phyloP scores from a whole-genome alignment of 805 yeast genomes.

The Pichia sporocuriosa region DNA sequence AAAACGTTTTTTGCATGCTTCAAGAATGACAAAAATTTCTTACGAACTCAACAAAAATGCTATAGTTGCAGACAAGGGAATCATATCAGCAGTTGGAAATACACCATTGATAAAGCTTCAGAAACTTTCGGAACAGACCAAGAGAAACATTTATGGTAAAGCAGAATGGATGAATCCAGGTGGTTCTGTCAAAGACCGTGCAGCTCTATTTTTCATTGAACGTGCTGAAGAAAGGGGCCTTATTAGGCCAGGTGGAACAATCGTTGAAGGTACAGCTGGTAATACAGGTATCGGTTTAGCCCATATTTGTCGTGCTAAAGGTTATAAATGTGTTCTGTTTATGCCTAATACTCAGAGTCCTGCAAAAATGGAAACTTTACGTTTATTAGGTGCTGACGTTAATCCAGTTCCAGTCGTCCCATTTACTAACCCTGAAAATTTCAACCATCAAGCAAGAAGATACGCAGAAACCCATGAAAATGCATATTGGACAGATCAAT shows the following conservation, averaged over 20 bases:
- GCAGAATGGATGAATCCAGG: constrained; percentile 94
- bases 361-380: constrained; percentile 67
- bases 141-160: constrained; percentile 77
- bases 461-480: constrained; percentile 71
- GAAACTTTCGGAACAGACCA: constrained; percentile 47
- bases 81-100: constrained; percentile 85
- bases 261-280: constrained; percentile 95
- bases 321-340: constrained; percentile 79
- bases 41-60: constrained; percentile 50
- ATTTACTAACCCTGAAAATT: constrained; percentile 73
- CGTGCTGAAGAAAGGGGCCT: constrained; percentile 71
- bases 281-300: constrained; percentile 93
- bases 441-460: constrained; percentile 80
- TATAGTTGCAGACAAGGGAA: constrained; percentile 56
- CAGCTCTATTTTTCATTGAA: constrained; percentile 69
- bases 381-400: constrained; percentile 78
- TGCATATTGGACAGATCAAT: constrained; percentile 95
- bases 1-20: constrained; percentile 13
- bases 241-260: constrained; percentile 72
- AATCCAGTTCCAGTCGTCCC: constrained; percentile 88
- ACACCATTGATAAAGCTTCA: constrained; percentile 73
- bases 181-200: constrained; percentile 87
- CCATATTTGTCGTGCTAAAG: constrained; percentile 71
- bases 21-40: constrained; percentile 13
- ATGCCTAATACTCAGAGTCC: constrained; percentile 91